Base-by-base conservation (phyloP, 352 stramenopile species). In the Phytophthora megakarya region DNA sequence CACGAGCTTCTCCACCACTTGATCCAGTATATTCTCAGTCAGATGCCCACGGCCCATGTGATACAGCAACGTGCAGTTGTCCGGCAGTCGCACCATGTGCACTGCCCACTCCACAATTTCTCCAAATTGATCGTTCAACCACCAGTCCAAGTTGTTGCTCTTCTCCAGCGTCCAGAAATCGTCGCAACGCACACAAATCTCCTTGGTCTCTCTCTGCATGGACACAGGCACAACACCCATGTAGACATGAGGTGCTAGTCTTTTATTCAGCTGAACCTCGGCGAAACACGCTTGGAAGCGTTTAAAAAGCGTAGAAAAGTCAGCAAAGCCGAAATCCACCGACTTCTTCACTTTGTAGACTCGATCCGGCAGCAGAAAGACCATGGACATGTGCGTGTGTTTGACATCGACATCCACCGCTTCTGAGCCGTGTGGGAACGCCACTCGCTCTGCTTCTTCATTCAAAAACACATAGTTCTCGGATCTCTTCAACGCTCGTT, bases 71-170 rank as follows among this genome's bases (percentile, higher is more conserved):
- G 78, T 86, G 37, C 74, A 70, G 16, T 87, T 69, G 51, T 89
- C 80, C 0, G 82, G 74, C 26, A 91, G 74, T 0, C 82, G 80
- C 45, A 77, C 69, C 80, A 91, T 89, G 54, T 88, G 78, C 60
- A 91, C 82, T 3, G 82, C 82, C 82, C 82, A 91, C 70, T 91
- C 82, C 13, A 91, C 56, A 49, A 91, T 88, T 75, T 91, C 82
- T 19, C 82, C 82, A 35, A 77, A 80, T 47, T 80, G 65, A 53
- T 89, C 78, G 42, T 88, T 84, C 12, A 84, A 51, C 76, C 80
- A 91, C 63, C 86, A 91, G 48, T 83, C 73, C 33, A 86, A 72
- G 32, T 76, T 62, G 43, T 63, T 65, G 46, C 76, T 88, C 67
- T 86, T 86, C 56, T 89, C 78, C 11, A 73, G 68, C 39, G 80